Percentiles rank a stretch among this genome's conserved stretches.
Evolutionary conservation across 257 asterid genomes (phyloP).

Genomic region (Cruciata laevipes): DNA sequence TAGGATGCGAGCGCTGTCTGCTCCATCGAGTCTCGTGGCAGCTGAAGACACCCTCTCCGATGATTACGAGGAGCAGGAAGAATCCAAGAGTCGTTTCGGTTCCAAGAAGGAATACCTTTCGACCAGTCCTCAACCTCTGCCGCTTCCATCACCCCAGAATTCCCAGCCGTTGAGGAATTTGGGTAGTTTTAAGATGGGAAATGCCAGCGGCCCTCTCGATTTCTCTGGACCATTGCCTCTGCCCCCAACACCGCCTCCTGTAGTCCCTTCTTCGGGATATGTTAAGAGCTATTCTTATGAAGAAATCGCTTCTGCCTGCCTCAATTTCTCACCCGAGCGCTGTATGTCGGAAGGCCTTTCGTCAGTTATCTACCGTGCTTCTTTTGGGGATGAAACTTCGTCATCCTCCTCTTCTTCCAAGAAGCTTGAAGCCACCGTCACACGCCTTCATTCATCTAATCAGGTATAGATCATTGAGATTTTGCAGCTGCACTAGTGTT

Average conservation of each 20-base stretch:
- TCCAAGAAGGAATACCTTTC: slow-evolving; percentile 61
- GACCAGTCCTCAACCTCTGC: slow-evolving; percentile 86
- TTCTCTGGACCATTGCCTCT: slow-evolving; percentile 83
- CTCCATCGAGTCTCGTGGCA: slow-evolving; percentile 69
- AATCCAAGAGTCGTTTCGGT: slow-evolving; percentile 49
- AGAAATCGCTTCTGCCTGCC: slow-evolving; percentile 86
- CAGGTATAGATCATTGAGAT: slow-evolving; percentile 37
- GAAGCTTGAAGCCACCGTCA: slow-evolving; percentile 77
- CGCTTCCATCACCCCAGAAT: slow-evolving; percentile 71
- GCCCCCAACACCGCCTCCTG: slow-evolving; percentile 58
- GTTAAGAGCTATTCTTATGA: slow-evolving; percentile 57
- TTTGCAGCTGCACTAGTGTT: not conserved
- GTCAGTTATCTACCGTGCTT: slow-evolving; percentile 78
- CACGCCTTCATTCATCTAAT: slow-evolving; percentile 66
- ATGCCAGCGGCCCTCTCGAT: slow-evolving; percentile 55
- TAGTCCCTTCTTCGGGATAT: slow-evolving; percentile 39
- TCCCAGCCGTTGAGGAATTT: slow-evolving; percentile 45
- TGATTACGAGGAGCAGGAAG: slow-evolving; percentile 67
- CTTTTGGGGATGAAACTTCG: slow-evolving; percentile 56
- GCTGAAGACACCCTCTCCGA: slow-evolving; percentile 44
- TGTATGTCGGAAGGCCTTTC: slow-evolving; percentile 92
- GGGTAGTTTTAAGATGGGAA: slow-evolving; percentile 59
- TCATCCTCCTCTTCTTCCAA: slow-evolving; percentile 20
- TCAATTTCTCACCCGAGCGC: slow-evolving; percentile 77
- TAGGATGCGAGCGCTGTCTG: slow-evolving; percentile 63